Evolutionary conservation across 495 filamentous ascomycete species (phyloP).

Genomic region (Letharia lupina): DNA sequence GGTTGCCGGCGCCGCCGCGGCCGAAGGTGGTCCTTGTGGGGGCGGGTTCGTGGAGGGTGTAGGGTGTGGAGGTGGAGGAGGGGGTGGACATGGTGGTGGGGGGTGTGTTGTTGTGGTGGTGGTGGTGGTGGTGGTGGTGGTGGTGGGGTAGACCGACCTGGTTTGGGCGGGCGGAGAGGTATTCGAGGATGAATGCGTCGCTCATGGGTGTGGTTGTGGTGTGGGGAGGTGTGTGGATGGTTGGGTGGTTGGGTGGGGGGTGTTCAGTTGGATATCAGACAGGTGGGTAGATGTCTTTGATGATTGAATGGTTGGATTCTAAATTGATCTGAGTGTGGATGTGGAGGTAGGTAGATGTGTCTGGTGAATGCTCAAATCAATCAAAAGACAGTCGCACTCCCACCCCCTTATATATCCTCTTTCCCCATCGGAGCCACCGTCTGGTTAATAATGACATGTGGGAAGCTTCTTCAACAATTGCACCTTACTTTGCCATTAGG

Average conservation of each 20-base stretch:
- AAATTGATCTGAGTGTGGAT: background rate
- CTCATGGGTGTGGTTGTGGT: slow-evolving; percentile 16
- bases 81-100: background rate
- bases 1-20: slow-evolving; percentile 82
- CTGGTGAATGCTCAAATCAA: slow-evolving; percentile 1
- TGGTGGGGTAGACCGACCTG: slow-evolving; percentile 26
- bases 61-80: background rate
- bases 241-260: background rate
- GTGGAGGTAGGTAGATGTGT: slow-evolving; percentile 1
- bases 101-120: background rate
- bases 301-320: background rate
- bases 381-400: background rate
- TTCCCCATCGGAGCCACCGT: background rate
- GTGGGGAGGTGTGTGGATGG: background rate
- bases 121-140: slow-evolving; percentile 21
- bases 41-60: slow-evolving; percentile 68
- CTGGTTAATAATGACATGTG: slow-evolving; percentile 4
- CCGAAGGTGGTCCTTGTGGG: slow-evolving; percentile 58
- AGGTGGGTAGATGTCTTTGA: background rate
- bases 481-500: background rate
- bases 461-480: background rate
- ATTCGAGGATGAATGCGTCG: slow-evolving; percentile 7
- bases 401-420: slow-evolving; percentile 17
- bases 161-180: slow-evolving; percentile 26
- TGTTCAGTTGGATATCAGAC: background rate